phyloP scores from a whole-genome alignment of 257 asterid genomes.

The Pogostemon cablin region DNA sequence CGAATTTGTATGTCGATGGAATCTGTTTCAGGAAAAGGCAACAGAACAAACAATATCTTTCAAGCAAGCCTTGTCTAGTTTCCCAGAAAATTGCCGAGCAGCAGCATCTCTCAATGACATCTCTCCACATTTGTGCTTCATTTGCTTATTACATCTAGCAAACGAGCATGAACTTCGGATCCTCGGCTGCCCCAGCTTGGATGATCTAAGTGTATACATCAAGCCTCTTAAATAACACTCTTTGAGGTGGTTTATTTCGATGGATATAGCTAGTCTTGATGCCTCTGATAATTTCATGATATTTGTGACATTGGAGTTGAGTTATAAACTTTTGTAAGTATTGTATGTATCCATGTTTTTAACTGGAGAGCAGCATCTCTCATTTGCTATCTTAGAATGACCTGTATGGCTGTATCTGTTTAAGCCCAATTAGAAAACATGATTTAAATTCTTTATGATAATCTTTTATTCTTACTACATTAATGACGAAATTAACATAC shows the following conservation, averaged over 20 bases:
- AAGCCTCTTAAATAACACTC: constrained; percentile 28
- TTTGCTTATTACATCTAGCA: constrained; percentile 94
- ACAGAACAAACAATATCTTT: constrained; percentile 55
- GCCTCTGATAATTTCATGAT: too few relatives aligned
- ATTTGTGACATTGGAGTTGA: too few relatives aligned
- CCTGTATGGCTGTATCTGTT: too few relatives aligned
- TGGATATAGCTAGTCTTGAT: neutral
- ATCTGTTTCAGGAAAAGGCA: constrained; percentile 39
- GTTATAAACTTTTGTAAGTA: too few relatives aligned
- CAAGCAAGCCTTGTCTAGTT: constrained; percentile 60
- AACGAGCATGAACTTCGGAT: constrained; percentile 83
- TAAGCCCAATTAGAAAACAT: too few relatives aligned
- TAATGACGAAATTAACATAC: too few relatives aligned
- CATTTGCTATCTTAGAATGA: too few relatives aligned
- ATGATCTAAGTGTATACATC: constrained; percentile 65
- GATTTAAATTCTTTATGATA: too few relatives aligned
- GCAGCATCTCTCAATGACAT: constrained; percentile 63
- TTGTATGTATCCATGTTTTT: too few relatives aligned
- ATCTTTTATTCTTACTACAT: too few relatives aligned
- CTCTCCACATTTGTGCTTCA: constrained; percentile 92
- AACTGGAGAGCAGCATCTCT: too few relatives aligned
- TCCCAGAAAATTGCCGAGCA: constrained; percentile 68
- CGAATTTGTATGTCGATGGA: neutral
- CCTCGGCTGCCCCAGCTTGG: constrained; percentile 58
- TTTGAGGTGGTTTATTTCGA: constrained; percentile 15